Evolutionary conservation across 139 green algal genomes (phyloP).

Genomic region (Tetraselmis striata): DNA sequence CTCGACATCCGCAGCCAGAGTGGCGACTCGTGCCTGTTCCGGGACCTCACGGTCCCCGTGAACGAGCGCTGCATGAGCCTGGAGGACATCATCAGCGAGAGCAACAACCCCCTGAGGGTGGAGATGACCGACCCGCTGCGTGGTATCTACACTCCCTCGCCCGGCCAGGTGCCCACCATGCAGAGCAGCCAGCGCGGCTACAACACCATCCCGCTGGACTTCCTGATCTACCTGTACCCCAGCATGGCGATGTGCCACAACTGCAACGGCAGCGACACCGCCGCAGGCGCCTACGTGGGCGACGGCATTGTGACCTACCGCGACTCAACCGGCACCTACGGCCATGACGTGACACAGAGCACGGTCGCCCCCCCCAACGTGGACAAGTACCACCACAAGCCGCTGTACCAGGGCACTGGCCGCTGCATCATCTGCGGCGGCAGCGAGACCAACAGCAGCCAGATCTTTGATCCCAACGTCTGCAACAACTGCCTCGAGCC

Average conservation of each 20-base stretch:
- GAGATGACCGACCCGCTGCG: not conserved
- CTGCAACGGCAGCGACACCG: too few species aligned
- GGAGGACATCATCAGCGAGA: not conserved
- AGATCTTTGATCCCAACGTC: not conserved
- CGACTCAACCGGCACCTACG: constrained; percentile 12
- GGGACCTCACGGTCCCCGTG: not conserved
- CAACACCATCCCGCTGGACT: constrained; percentile 14
- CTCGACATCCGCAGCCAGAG: constrained; percentile 11
- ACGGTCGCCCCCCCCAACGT: not conserved
- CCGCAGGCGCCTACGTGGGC: too few species aligned
- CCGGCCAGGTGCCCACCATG: not conserved
- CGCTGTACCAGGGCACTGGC: not conserved
- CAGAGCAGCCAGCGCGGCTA: not conserved
- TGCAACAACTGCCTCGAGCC: constrained; percentile 8
- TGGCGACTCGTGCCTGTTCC: not conserved
- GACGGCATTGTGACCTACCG: constrained; percentile 14
- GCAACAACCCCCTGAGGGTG: not conserved
- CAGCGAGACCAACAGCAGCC: not conserved
- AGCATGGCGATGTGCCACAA: constrained; percentile 15
- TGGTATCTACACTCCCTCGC: not conserved
- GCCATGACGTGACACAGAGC: constrained; percentile 1
- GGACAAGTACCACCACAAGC: constrained; percentile 1
- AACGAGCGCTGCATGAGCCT: not conserved
- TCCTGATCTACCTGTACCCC: constrained; percentile 24
- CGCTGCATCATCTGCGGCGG: constrained; percentile 17